These are phyloP conservation scores for Calocybe cyanea DNA, from an alignment of 768 basidiomycete species.

Conservation along the genomic window DNA sequence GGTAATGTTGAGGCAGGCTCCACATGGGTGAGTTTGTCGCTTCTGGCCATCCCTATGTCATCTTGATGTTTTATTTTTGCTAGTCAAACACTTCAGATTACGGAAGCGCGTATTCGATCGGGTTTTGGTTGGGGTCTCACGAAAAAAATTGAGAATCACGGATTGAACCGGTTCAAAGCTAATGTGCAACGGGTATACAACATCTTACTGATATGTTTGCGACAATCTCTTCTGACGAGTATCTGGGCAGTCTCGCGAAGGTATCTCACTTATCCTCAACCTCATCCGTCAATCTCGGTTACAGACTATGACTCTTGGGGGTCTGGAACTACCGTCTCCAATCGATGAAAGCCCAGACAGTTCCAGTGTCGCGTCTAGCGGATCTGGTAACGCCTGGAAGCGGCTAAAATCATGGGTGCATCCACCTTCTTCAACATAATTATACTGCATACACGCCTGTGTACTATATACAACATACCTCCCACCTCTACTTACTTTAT, in stretches of 20 bases:
- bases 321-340: conserved; percentile 19
- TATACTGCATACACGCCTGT: too few relatives aligned
- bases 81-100: conserved; percentile 80
- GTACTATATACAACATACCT: too few relatives aligned
- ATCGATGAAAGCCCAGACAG: conserved; percentile 12
- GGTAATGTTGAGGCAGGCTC: conserved; percentile 62
- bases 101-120: conserved; percentile 84
- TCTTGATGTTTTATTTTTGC: conserved; percentile 6
- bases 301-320: conserved; percentile 49
- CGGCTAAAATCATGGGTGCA: conserved; percentile 41
- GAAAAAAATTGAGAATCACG: conserved; percentile 82
- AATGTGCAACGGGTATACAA: conserved; percentile 76
- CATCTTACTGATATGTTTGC: background rate
- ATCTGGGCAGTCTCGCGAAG: conserved; percentile 69
- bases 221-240: conserved; percentile 4
- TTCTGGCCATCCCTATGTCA: conserved; percentile 1
- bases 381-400: conserved; percentile 29
- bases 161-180: conserved; percentile 78
- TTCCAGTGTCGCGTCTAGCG: conserved; percentile 4
- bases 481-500: too few relatives aligned
- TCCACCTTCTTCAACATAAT: conserved; percentile 20
- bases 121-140: conserved; percentile 90
- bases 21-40: conserved; percentile 55
- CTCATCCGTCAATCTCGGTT: conserved; percentile 77
- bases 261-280: conserved; percentile 77